Evolutionary conservation across 2,329 filamentous ascomycete species (phyloP), one percentile per base, ranked within the genome.

Genomic region (Colletotrichum sp.): DNA sequence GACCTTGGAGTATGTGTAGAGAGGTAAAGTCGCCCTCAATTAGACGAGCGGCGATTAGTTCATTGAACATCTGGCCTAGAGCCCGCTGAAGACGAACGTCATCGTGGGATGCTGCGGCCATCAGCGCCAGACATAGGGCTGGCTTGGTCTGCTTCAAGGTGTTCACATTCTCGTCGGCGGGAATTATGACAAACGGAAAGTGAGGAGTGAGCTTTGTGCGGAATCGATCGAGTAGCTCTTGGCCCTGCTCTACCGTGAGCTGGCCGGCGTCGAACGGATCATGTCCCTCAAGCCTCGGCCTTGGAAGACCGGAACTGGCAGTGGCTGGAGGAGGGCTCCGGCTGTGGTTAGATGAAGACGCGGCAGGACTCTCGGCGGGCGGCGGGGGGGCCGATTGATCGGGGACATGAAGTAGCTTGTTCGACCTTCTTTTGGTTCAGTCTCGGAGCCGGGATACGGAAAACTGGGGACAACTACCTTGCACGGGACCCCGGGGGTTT

Each of bases 1-100:
- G 78, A 16, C 80, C 81, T 69, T 84, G 82, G 6, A 84, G 70
- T 43, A 83, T 77, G 15, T 84, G 82, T 3, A 84, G 32, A 10
- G 72, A 79, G 8, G 78, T 77, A 71, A 84, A 81, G 12, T 76
- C 75, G 2, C 81, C 81, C 3, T 75, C 76, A 6, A 79, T 48
- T 36, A 84, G 34, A 18, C 78, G 76, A 6, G 77, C 60, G 1
- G 79, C 77, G 4, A 84, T 75, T 6, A 82, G 75, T 39, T 82
- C 77, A 39, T 81, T 81, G 18, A 84, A 84, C 12, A 81, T 73
- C 5, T 59, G 73, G 3, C 81, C 79, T 6, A 84, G 78, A 2
- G 71, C 69, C 34, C 79, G 72, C 32, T 84, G 82, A 21, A 82
- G 75, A 8, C 55, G 71, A 5, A 79, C 75, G 9, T 81, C 76